phyloP scores from a whole-genome alignment of 495 filamentous ascomycete species.

The Acidomyces sp. region DNA sequence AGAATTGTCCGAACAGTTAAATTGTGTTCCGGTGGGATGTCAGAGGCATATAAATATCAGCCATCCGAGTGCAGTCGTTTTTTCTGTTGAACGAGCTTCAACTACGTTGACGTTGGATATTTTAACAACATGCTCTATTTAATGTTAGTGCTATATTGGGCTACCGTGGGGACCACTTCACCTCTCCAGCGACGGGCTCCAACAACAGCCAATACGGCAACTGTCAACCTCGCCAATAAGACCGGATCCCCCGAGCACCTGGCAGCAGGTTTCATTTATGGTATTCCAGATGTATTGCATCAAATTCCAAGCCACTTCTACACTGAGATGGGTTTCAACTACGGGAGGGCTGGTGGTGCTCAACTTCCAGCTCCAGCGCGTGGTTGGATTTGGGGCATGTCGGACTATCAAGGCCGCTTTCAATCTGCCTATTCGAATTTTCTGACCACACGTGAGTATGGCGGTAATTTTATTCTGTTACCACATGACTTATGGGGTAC shows the following conservation, averaged over 20 bases:
- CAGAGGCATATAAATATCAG: too few species aligned
- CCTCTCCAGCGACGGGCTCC: too few species aligned
- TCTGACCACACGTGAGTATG: slow-evolving; percentile 26
- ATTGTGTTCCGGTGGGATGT: too few species aligned
- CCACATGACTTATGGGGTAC: slow-evolving; percentile 35
- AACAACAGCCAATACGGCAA: too few species aligned
- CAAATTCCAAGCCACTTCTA: slow-evolving; percentile 23
- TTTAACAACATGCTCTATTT: too few species aligned
- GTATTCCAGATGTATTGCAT: slow-evolving; percentile 11
- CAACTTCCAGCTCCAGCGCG: slow-evolving; percentile 27
- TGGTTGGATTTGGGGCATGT: slow-evolving; percentile 29
- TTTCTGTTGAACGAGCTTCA: too few species aligned
- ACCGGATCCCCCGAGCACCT: slow-evolving; percentile 5
- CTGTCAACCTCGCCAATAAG: slow-evolving; percentile 6
- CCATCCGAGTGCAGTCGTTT: too few species aligned
- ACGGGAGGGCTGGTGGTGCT: slow-evolving; percentile 27
- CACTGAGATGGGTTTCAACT: slow-evolving; percentile 26
- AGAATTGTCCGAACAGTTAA: too few species aligned
- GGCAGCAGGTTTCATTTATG: slow-evolving; percentile 23
- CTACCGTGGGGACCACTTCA: too few species aligned
- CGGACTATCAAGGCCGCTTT: slow-evolving; percentile 29
- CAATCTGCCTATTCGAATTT: slow-evolving; percentile 32
- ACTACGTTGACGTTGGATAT: too few species aligned
- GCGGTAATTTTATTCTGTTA: slow-evolving; percentile 31
- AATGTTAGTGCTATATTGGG: too few species aligned